These are phyloP conservation scores for Cyberlindnera saturnus DNA, from an alignment of 805 yeast genomes.

Conservation along the genomic window DNA sequence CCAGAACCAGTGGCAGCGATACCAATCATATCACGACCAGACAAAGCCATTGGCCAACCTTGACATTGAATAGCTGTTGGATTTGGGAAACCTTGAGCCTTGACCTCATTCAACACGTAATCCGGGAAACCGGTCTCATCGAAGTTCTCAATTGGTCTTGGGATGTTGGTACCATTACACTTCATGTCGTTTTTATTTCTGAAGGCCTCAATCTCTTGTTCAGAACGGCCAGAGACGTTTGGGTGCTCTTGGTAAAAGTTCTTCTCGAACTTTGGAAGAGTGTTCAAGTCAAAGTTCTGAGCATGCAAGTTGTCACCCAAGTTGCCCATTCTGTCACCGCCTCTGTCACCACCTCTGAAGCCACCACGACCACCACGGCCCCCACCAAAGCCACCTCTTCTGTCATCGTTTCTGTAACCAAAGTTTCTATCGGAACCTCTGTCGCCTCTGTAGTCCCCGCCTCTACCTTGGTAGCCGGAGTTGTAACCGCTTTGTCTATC, in stretches of 20 bases:
- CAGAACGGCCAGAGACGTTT: conserved; percentile 67
- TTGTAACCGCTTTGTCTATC: conserved; percentile 17
- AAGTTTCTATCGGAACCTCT: conserved; percentile 23
- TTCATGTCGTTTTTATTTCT: conserved; percentile 86
- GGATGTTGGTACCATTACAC: conserved; percentile 75
- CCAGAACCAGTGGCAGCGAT: conserved; percentile 99
- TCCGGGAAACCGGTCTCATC: conserved; percentile 98
- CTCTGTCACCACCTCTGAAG: conserved; percentile 33
- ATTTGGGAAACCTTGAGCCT: conserved; percentile 83
- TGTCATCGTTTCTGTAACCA: conserved; percentile 24
- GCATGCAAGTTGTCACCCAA: conserved; percentile 53
- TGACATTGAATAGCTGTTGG: conserved; percentile 98
- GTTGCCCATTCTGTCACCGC: conserved; percentile 36
- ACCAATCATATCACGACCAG: conserved; percentile 99
- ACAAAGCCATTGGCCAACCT: conserved; percentile 99
- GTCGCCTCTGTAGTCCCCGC: conserved; percentile 18
- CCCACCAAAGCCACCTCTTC: conserved; percentile 21
- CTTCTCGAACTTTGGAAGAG: conserved; percentile 87
- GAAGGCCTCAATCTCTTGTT: conserved; percentile 65
- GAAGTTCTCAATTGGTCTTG: conserved; percentile 87
- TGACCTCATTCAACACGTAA: conserved; percentile 83
- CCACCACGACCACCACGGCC: conserved; percentile 26
- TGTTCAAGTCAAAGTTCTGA: conserved; percentile 76
- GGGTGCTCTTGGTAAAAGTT: conserved; percentile 89
- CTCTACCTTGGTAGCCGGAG: conserved; percentile 18